Percentiles rank a stretch among this genome's conserved stretches.
These are phyloP conservation scores for Vigna radiata DNA, from an alignment of 306 rosid genomes.

Conservation along the genomic window DNA sequence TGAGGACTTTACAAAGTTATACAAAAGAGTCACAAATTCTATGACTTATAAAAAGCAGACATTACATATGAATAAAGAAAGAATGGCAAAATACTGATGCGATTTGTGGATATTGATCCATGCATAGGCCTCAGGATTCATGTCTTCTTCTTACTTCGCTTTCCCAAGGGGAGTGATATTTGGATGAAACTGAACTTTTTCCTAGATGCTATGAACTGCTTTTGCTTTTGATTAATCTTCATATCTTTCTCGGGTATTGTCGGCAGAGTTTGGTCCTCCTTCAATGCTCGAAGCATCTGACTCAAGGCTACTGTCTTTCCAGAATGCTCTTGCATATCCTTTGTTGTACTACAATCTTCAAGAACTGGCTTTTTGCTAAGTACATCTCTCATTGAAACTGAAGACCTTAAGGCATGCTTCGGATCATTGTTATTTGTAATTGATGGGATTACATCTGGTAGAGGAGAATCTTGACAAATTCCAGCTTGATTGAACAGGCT, in stretches of 20 bases:
- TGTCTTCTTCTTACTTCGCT: constrained; percentile 67
- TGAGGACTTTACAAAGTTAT: constrained; percentile 22
- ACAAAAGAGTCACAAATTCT: constrained; percentile 16
- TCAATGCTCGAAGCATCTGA: constrained; percentile 88
- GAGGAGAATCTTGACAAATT: constrained; percentile 50
- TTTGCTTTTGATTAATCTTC: constrained; percentile 61
- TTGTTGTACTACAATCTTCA: constrained; percentile 52
- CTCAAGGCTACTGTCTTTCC: constrained; percentile 84
- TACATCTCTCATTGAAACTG: constrained; percentile 88
- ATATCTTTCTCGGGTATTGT: constrained; percentile 64
- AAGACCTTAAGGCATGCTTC: constrained; percentile 63
- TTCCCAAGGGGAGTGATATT: constrained; percentile 79
- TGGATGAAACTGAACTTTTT: constrained; percentile 93
- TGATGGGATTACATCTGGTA: constrained; percentile 42
- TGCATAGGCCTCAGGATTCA: constrained; percentile 52
- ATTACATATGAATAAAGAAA: constrained; percentile 37
- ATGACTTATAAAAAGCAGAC: constrained; percentile 7
- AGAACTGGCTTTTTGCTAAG: constrained; percentile 80
- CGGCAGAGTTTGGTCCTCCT: constrained; percentile 66
- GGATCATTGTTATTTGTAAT: constrained; percentile 37
- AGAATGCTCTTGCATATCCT: constrained; percentile 56
- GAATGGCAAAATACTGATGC: constrained; percentile 40
- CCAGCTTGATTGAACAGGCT: constrained; percentile 52
- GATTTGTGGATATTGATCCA: constrained; percentile 33
- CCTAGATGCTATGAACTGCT: constrained; percentile 61